These are phyloP conservation scores for Eucalyptus cladocalyx DNA, from an alignment of 345 rosid genomes.

Conservation along the genomic window DNA sequence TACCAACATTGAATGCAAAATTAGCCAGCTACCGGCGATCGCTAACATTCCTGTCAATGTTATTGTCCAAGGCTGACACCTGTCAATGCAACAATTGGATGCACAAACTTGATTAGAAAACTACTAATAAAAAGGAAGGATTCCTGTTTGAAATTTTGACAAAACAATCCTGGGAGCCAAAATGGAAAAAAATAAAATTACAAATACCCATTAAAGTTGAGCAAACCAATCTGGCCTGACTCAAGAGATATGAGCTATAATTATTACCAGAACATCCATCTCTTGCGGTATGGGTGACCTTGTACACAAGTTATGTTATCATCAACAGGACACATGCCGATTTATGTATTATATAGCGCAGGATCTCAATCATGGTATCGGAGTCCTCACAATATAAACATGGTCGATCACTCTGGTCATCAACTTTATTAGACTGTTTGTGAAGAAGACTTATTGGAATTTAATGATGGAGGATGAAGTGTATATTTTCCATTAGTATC, in stretches of 20 bases:
- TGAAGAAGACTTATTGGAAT: background rate
- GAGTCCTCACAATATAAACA: background rate
- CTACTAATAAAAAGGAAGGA: background rate
- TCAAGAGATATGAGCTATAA: background rate
- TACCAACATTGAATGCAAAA: conserved; percentile 44
- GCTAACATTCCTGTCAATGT: conserved; percentile 43
- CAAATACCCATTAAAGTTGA: background rate
- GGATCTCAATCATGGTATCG: background rate
- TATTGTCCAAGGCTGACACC: conserved; percentile 99
- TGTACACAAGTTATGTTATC: background rate
- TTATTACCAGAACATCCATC: background rate
- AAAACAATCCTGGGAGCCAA: background rate
- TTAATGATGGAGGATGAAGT: background rate
- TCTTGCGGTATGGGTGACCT: background rate
- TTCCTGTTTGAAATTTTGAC: background rate
- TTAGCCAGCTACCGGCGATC: conserved; percentile 58
- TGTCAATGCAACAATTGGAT: background rate
- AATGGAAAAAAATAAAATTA: background rate
- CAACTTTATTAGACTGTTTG: background rate
- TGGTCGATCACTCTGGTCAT: background rate
- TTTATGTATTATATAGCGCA: background rate
- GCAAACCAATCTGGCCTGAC: background rate
- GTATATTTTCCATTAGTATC: background rate
- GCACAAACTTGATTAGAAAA: background rate
- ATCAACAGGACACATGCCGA: background rate